A percentile compares a stretch with the other conserved stretches of the same genome.
Conservation (phyloP, 495 filamentous ascomycete genomes). For the Tuber indicum region DNA sequence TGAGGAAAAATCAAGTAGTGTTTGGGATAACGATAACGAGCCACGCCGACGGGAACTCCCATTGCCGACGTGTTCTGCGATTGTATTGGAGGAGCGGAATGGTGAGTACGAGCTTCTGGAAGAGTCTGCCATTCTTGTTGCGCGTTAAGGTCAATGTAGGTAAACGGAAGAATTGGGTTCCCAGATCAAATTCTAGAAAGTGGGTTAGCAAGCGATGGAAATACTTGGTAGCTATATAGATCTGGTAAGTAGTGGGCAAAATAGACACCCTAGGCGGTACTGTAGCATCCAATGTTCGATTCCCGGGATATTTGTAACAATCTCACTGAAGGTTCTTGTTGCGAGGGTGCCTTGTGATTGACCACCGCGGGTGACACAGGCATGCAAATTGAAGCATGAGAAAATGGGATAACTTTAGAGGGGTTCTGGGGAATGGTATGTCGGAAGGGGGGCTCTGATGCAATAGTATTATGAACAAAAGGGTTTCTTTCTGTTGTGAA, state of each 20-base stretch:
- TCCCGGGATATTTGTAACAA: background rate
- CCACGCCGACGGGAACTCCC: slow-evolving; percentile 29
- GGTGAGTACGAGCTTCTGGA: background rate
- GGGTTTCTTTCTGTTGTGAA: background rate
- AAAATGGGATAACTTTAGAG: background rate
- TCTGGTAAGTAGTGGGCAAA: background rate
- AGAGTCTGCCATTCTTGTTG: background rate
- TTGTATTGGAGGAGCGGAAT: slow-evolving; percentile 5
- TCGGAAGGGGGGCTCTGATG: background rate
- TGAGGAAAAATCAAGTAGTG: slow-evolving; percentile 35
- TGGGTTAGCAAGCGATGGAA: background rate
- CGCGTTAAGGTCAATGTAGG: slow-evolving; percentile 1
- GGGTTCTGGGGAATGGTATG: background rate
- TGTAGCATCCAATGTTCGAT: background rate
- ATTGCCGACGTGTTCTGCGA: slow-evolving; percentile 27
- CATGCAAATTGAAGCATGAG: background rate
- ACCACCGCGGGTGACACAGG: background rate
- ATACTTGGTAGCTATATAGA: background rate
- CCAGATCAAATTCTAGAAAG: background rate
- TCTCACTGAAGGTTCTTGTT: background rate
- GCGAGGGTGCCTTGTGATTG: background rate
- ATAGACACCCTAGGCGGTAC: background rate
- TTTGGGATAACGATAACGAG: slow-evolving; percentile 40
- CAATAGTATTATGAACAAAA: background rate
- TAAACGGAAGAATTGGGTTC: background rate